Evolutionary conservation across 306 rosid genomes (phyloP).

Genomic region (Albizia julibrissin): DNA sequence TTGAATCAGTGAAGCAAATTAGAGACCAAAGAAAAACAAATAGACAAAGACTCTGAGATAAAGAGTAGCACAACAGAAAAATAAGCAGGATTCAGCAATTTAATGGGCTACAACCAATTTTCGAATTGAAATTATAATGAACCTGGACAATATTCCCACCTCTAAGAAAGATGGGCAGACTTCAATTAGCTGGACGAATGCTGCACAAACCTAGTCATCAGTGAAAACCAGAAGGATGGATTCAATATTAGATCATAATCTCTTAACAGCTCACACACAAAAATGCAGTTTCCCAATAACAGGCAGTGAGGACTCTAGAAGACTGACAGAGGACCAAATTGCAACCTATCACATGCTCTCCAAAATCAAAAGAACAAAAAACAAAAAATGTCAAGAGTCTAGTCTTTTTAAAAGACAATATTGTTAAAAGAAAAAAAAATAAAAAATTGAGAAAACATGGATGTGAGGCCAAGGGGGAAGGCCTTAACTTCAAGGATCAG

Average conservation of each 20-base stretch:
- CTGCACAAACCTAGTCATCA: slow-evolving; percentile 84
- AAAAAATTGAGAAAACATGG: slow-evolving; percentile 2
- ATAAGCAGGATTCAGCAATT: slow-evolving; percentile 13
- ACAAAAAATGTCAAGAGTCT: slow-evolving; percentile 3
- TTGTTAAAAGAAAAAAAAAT: not conserved
- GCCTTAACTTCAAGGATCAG: slow-evolving; percentile 16
- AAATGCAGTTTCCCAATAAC: not conserved
- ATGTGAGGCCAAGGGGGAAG: not conserved
- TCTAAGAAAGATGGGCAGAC: slow-evolving; percentile 89
- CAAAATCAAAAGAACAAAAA: slow-evolving; percentile 7
- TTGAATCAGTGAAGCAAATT: slow-evolving; percentile 34
- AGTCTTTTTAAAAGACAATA: not conserved
- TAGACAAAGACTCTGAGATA: slow-evolving; percentile 7
- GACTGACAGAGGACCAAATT: slow-evolving; percentile 1
- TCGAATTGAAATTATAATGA: slow-evolving; percentile 4
- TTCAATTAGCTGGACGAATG: slow-evolving; percentile 98
- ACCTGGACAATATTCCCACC: slow-evolving; percentile 52
- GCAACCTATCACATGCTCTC: not conserved
- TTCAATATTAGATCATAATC: slow-evolving; percentile 29
- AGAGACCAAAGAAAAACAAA: slow-evolving; percentile 25
- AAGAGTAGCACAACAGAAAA: slow-evolving; percentile 14
- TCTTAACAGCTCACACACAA: not conserved
- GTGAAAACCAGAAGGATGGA: slow-evolving; percentile 34
- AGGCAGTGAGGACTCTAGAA: slow-evolving; percentile 12
- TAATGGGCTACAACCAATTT: slow-evolving; percentile 21